These are phyloP conservation scores for Penicillium palitans DNA, from an alignment of 2,329 filamentous ascomycete species.

Conservation along the genomic window DNA sequence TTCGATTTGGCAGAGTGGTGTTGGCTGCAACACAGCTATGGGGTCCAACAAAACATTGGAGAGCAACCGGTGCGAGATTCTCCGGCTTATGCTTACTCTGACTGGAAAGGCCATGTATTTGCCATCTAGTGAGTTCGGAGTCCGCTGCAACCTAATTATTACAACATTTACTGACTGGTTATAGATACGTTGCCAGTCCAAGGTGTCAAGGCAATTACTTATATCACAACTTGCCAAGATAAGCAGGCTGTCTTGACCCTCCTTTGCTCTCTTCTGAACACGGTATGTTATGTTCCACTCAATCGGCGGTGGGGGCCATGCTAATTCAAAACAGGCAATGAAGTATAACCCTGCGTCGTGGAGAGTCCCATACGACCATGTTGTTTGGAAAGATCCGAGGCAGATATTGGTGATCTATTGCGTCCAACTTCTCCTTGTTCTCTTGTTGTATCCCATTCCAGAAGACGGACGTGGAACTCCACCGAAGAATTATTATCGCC, in stretches of 20 bases:
- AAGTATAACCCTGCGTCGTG: slow-evolving; percentile 95
- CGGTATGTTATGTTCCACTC: slow-evolving; percentile 61
- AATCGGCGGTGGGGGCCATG: neutral
- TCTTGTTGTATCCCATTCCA: slow-evolving; percentile 84
- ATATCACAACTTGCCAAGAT: slow-evolving; percentile 82
- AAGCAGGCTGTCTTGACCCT: slow-evolving; percentile 90
- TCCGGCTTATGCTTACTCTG: slow-evolving; percentile 81
- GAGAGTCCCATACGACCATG: slow-evolving; percentile 89
- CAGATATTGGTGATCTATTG: slow-evolving; percentile 90
- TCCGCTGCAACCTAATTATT: neutral
- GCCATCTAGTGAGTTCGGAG: slow-evolving; percentile 60
- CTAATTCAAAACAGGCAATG: slow-evolving; percentile 62
- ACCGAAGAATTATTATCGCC: slow-evolving; percentile 88
- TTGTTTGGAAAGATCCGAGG: slow-evolving; percentile 88
- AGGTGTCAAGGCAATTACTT: slow-evolving; percentile 81
- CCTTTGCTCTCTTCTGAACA: slow-evolving; percentile 90
- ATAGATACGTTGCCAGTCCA: slow-evolving; percentile 70
- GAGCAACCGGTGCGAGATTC: slow-evolving; percentile 85
- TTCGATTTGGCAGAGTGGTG: slow-evolving; percentile 96
- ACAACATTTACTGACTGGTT: slow-evolving; percentile 10
- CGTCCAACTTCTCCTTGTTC: slow-evolving; percentile 81
- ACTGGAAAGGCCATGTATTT: slow-evolving; percentile 93
- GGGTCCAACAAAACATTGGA: slow-evolving; percentile 89
- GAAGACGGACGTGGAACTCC: slow-evolving; percentile 65
- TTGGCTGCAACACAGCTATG: slow-evolving; percentile 88